Base-by-base conservation (phyloP, 2,329 filamentous ascomycete species). In the Ilyonectria destructans region DNA sequence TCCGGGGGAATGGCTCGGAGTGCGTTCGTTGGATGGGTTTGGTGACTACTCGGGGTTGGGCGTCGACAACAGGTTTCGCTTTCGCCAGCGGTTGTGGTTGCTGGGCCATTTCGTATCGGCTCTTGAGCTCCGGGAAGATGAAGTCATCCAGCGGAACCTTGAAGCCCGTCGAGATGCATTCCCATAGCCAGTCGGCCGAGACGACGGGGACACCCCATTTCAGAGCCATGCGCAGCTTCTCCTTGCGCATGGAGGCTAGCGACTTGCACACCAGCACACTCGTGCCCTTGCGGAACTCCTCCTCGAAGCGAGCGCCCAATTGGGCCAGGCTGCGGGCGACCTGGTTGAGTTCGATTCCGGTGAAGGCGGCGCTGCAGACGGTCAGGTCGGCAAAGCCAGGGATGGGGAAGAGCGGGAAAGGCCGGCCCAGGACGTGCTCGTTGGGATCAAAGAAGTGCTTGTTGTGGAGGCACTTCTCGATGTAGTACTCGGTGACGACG, bases 401-500 rank as follows among this genome's bases (percentile, higher is more conserved):
- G 35, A 97, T 89, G 43, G 90, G 92, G 71, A 94, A 92, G 33
- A 84, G 82, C 6, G 90, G 86, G 69, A 98, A 93, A 2, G 96
- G 95, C 7, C 89, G 90, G 66, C 94, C 95, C 26, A 97, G 87
- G 46, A 93, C 86, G 26, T 96, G 90, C 5, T 89, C 85, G 58
- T 85, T 83, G 6, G 95, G 94, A 33, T 92, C 85, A 54, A 94
- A 85, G 73, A 96, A 88, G 29, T 82, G 84, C 80, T 93, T 96
- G 70, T 89, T 89, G 78, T 95, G 91, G 45, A 99, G 84, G 78
- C 96, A 98, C 55, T 90, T 90, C 82, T 99, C 96, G 59, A 99
- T 87, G 88, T 96, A 99, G 86, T 96, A 97, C 77, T 97, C 95
- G 12, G 95, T 98, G 35, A 97, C 90, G 49, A 88, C 78, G 58